phyloP scores from a whole-genome alignment of 73 alveolate species.

The Tetrahymena malaccensis region DNA sequence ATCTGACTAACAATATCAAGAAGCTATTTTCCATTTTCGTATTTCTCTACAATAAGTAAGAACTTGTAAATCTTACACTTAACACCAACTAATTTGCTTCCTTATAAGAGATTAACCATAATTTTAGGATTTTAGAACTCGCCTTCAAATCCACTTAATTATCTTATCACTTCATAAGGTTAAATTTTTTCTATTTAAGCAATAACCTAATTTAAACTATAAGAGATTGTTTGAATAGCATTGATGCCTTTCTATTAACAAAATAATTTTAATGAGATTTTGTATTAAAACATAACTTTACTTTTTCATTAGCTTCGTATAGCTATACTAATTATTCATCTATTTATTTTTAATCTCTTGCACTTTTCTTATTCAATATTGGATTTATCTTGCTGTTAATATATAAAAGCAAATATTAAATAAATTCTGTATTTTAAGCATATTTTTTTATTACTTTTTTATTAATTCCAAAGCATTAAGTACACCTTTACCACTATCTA shows the following conservation, averaged over 20 bases:
- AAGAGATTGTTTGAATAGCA: background rate
- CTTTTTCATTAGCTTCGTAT: background rate
- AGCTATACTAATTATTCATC: background rate
- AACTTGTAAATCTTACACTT: constrained; percentile 27
- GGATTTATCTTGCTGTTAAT: background rate
- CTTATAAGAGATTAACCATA: constrained; percentile 15
- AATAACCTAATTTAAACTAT: background rate
- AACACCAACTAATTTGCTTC: constrained; percentile 29
- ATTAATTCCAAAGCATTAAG: background rate
- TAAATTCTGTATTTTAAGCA: too few relatives aligned
- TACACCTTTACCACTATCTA: background rate
- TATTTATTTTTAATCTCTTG: background rate
- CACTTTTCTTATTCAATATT: background rate
- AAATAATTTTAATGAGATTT: too few relatives aligned
- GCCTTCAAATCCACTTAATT: background rate
- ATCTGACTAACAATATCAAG: background rate
- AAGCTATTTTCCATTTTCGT: background rate
- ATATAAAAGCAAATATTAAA: too few relatives aligned
- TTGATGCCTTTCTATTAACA: background rate
- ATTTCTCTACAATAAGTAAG: constrained; percentile 8
- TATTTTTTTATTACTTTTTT: background rate
- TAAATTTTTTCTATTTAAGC: background rate
- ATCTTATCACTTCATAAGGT: background rate
- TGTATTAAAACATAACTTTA: background rate
- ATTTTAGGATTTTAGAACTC: constrained; percentile 6